Evolutionary conservation across 192 early-diverging fungal genomes (phyloP).

Genomic region (Coemansia sp.): DNA sequence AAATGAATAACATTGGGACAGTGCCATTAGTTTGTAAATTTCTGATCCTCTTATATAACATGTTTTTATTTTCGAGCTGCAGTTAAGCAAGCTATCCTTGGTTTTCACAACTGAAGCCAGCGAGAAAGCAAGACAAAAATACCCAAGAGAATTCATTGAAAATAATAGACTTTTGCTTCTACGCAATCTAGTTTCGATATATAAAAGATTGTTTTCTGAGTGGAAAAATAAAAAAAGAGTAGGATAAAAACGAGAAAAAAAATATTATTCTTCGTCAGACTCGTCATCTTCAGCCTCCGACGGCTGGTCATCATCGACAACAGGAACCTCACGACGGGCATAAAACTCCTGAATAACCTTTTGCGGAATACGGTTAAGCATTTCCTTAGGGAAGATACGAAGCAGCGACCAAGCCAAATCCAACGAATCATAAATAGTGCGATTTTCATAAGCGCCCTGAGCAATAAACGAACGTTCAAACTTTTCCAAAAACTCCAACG

Average conservation of each 20-base stretch:
- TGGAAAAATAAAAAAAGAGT: too few relatives aligned
- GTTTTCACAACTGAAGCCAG: too few relatives aligned
- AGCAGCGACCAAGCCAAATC: slow-evolving; percentile 98
- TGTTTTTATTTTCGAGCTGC: too few relatives aligned
- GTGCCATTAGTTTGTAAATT: too few relatives aligned
- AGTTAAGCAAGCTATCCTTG: too few relatives aligned
- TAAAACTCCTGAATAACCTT: slow-evolving; percentile 94
- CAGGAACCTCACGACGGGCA: slow-evolving; percentile 58
- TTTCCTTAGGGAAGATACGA: slow-evolving; percentile 99
- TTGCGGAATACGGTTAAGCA: slow-evolving; percentile 98
- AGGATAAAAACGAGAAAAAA: neutral
- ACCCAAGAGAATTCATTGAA: too few relatives aligned
- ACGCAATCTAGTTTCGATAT: too few relatives aligned
- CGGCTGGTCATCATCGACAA: slow-evolving; percentile 4
- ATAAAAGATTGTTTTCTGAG: too few relatives aligned
- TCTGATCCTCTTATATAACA: too few relatives aligned
- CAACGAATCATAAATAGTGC: slow-evolving; percentile 95
- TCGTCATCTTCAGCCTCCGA: slow-evolving; percentile 14
- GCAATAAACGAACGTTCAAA: slow-evolving; percentile 98
- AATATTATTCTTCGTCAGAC: slow-evolving; percentile 19
- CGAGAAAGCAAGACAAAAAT: too few relatives aligned
- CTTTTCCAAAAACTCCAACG: slow-evolving; percentile 97
- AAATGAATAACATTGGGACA: too few relatives aligned
- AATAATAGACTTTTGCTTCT: too few relatives aligned
- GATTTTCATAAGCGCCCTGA: slow-evolving; percentile 93